phyloP scores from a whole-genome alignment of 306 rosid species.

The Quillaja saponaria region DNA sequence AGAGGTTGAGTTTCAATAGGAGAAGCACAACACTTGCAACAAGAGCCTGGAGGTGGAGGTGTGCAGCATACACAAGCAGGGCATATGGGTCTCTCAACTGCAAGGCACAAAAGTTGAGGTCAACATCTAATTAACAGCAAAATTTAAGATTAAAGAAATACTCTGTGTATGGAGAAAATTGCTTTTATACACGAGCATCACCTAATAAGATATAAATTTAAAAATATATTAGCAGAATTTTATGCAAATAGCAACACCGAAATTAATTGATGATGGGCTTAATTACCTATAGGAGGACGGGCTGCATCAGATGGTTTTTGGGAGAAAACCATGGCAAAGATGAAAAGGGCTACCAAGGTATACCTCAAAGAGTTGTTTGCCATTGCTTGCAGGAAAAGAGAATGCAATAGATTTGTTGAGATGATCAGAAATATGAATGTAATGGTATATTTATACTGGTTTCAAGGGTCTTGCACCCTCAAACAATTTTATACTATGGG shows the following conservation, averaged over 20 bases:
- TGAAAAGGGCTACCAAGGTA: conserved; percentile 31
- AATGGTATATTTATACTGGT: background rate
- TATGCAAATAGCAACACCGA: too few species aligned
- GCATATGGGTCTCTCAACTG: conserved; percentile 35
- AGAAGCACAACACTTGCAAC: conserved; percentile 53
- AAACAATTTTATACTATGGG: too few species aligned
- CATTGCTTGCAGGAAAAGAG: conserved; percentile 20
- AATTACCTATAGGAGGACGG: conserved; percentile 21
- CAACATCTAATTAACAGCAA: too few species aligned
- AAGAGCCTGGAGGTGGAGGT: conserved; percentile 43
- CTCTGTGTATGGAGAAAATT: too few species aligned
- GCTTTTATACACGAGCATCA: too few species aligned
- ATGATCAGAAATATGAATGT: too few species aligned
- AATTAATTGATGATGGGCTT: too few species aligned
- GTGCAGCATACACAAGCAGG: conserved; percentile 51
- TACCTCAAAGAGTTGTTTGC: conserved; percentile 29
- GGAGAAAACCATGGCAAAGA: conserved; percentile 40
- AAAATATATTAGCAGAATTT: too few species aligned
- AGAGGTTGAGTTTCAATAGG: conserved; percentile 29
- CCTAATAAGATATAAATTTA: too few species aligned
- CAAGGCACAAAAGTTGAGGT: background rate
- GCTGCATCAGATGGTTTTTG: conserved; percentile 29
- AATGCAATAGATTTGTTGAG: too few species aligned
- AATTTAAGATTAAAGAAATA: too few species aligned
- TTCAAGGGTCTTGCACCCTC: too few species aligned